Base-by-base conservation (phyloP, 352 stramenopile genomes). In the Peronosclerospora sorghi region DNA sequence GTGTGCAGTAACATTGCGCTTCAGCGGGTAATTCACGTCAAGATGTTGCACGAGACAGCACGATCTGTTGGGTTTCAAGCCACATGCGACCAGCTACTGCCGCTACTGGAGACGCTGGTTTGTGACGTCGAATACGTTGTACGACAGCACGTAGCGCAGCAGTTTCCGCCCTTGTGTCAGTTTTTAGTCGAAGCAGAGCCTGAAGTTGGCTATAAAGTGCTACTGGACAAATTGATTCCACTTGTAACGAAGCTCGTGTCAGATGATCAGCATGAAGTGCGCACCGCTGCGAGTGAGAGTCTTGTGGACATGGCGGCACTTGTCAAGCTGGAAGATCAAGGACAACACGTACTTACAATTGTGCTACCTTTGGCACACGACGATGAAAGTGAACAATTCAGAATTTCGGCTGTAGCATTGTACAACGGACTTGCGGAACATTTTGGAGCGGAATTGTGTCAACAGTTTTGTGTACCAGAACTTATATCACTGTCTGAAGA, bases 11-110 rank as follows among this genome's bases (percentile, higher is more conserved):
- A 82, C 54, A 98, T 99, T 59, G 93, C 94, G 7, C 56, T 99
- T 28, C 95, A 99, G 66, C 80, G 95, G 43, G 78, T 98, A 6
- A 96, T 98, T 36, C 95, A 98, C 64, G 91, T 98, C 15, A 96
- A 96, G 66, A 97, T 96, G 85, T 54, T 97, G 27, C 82, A 79
- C 14, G 86, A 96, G 34, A 95, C 83, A n/a, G 80, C 85, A 5
- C 50, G 74, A 8, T 59, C 67, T 14, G 73, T 91, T 2, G 86
- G 86, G 44, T 92, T 92, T 43, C 68, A 84, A 17, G 65, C 73
- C 32, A 92, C 86, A 5, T 86, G 78, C 27, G 72, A 83, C 26
- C 66, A 73, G 45, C 62, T 98, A 15, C 65, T 98, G 35, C 94
- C 94, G n/a, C 60, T 98, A 29, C 56, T 91, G 7, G 71, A 86